Evolutionary conservation across 345 rosid species (phyloP), one percentile per base, ranked within the genome.

Genomic region (Moricandia moricandioides): DNA sequence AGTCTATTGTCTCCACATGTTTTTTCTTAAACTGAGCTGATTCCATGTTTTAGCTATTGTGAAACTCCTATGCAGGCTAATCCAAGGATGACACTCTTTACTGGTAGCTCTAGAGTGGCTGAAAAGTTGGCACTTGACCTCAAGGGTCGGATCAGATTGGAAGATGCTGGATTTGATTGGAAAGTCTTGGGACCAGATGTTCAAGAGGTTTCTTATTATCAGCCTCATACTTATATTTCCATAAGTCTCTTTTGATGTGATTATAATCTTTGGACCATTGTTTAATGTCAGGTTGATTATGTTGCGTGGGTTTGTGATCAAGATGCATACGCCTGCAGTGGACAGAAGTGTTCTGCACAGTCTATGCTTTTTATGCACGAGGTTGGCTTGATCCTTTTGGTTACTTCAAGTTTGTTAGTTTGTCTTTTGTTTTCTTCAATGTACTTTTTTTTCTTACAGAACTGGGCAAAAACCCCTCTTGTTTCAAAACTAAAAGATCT

Each of bases 231-330:
- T 21, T 21, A 21, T 21, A 21, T 21, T 21, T 21, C 24, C 24
- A 21, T 21, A 21, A 21, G 24, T 21, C 24, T 21, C 24, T 21
- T 21, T 0, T 21, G 24, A 21, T 21, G 24, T 21, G 24, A 21
- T 21, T 21, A 21, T 21, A 21, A 21, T 21, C 24, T 21, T 21
- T 21, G 24, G 2, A 21, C 24, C 24, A 21, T 21, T 21, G 24
- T 21, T 21, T 21, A 21, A 21, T 21, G 24, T 21, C 24, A 21
- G 99, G 93, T 86, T 75, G 96, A 92, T 82, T 92, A 92, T 21
- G 90, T 92, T 74, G 96, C 99, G n/a, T 95, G 99, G 99, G 89
- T 88, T n/a, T 95, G 97, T 70, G 99, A 95, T 78, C 99, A 95
- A 84, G 97, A 95, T 85, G 97, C 99, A 5, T 95, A 92, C 72